Percentiles rank a stretch among this genome's conserved stretches.
Conservation (phyloP, 176 grass and related monocot genomes). For the Lolium perenne region DNA sequence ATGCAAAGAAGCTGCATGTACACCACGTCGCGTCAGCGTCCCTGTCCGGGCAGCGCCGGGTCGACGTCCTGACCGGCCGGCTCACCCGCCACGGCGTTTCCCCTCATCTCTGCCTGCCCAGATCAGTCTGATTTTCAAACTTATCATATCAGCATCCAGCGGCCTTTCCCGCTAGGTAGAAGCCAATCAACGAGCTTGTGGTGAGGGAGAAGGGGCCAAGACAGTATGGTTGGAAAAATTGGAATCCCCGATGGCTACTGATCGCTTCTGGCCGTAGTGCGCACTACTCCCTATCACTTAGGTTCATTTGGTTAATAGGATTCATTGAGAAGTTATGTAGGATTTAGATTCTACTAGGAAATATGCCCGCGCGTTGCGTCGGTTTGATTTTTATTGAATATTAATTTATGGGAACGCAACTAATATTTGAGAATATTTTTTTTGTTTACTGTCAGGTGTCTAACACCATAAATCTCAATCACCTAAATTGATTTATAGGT, state of each 20-base stretch:
- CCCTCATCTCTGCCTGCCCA: not conserved
- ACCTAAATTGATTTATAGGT: no score
- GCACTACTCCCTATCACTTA: not conserved
- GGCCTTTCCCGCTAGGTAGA: not conserved
- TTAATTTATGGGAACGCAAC: no score
- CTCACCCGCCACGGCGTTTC: not conserved
- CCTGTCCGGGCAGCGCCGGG: not conserved
- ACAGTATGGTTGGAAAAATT: not conserved
- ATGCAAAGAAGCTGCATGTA: not conserved
- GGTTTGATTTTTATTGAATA: no score
- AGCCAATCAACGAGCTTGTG: not conserved
- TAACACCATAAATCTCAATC: no score
- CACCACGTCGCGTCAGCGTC: not conserved
- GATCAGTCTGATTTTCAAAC: not conserved
- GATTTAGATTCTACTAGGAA: no score
- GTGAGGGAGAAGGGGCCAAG: not conserved
- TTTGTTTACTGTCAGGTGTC: no score
- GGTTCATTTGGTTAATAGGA: no score
- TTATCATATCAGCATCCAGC: not conserved
- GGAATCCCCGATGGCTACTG: no score
- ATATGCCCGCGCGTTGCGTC: no score
- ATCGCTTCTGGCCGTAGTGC: not conserved
- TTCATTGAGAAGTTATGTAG: no score
- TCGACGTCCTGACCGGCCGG: conserved; percentile 9
- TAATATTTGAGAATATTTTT: no score